Conservation (phyloP, 169 alveolate genomes). For the Theileria sp. region DNA sequence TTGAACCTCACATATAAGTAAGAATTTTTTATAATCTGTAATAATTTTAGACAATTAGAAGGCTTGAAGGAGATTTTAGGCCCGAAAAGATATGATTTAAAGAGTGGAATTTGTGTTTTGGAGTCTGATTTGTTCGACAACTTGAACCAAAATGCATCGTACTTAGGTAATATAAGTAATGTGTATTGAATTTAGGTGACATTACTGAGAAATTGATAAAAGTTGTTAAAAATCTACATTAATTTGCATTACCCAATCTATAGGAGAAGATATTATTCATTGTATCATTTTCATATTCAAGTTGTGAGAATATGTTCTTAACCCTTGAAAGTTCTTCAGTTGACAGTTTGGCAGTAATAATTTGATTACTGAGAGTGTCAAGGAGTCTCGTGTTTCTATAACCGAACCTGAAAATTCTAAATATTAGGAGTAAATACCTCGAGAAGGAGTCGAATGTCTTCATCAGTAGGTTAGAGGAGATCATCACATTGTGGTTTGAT, state of each 20-base stretch:
- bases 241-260: slow-evolving; percentile 44
- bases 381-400: slow-evolving; percentile 41
- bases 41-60: slow-evolving; percentile 52
- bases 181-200: slow-evolving; percentile 35
- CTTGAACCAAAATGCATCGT: slow-evolving; percentile 59
- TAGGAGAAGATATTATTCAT: slow-evolving; percentile 51
- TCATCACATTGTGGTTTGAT: slow-evolving; percentile 38
- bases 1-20: slow-evolving; percentile 63
- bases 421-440: slow-evolving; percentile 45
- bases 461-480: slow-evolving; percentile 62
- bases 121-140: slow-evolving; percentile 52
- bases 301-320: slow-evolving; percentile 32
- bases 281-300: slow-evolving; percentile 46
- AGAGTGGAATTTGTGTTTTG: slow-evolving; percentile 43
- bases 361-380: slow-evolving; percentile 37
- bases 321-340: slow-evolving; percentile 26
- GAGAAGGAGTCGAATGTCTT: slow-evolving; percentile 65
- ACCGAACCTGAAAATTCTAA: slow-evolving; percentile 25
- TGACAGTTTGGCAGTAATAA: slow-evolving; percentile 52
- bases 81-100: slow-evolving; percentile 39
- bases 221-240: slow-evolving; percentile 21
- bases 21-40: slow-evolving; percentile 17
- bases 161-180: slow-evolving; percentile 41
- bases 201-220: slow-evolving; percentile 52
- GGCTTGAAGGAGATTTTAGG: slow-evolving; percentile 61